Conservation (phyloP, 2,329 filamentous ascomycete species). For the Cladosporium austrohemisphaericum region DNA sequence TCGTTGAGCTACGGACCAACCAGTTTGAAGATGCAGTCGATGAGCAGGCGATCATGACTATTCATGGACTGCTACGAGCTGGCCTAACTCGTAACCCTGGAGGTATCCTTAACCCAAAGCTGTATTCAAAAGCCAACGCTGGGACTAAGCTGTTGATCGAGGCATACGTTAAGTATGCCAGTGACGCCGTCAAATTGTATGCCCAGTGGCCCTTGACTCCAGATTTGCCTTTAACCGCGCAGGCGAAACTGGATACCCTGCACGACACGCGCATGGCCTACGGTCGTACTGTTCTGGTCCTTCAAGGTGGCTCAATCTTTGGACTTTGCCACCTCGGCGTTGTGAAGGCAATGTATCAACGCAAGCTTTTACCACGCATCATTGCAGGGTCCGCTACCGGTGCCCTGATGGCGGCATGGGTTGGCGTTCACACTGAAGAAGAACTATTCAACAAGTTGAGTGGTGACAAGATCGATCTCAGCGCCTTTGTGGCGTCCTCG, state of each 20-base stretch:
- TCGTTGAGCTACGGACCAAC: slow-evolving; percentile 71
- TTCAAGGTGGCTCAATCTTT: slow-evolving; percentile 89
- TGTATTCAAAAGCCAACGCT: slow-evolving; percentile 81
- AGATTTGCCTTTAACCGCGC: slow-evolving; percentile 39
- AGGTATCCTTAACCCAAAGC: slow-evolving; percentile 75
- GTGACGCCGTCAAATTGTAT: slow-evolving; percentile 75
- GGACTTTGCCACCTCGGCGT: slow-evolving; percentile 87
- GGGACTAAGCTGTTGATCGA: slow-evolving; percentile 89
- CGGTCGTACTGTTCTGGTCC: slow-evolving; percentile 76
- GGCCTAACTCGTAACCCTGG: slow-evolving; percentile 79
- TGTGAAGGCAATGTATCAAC: slow-evolving; percentile 78
- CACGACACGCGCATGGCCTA: slow-evolving; percentile 86
- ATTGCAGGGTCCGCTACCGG: slow-evolving; percentile 89
- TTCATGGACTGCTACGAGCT: slow-evolving; percentile 77
- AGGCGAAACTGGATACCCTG: slow-evolving; percentile 79
- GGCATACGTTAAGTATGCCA: slow-evolving; percentile 81
- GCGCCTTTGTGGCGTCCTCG: slow-evolving; percentile 61
- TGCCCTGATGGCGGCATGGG: slow-evolving; percentile 81
- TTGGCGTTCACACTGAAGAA: slow-evolving; percentile 81
- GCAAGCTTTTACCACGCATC: slow-evolving; percentile 78
- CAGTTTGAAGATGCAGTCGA: slow-evolving; percentile 21
- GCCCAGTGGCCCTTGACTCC: slow-evolving; percentile 56
- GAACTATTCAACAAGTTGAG: slow-evolving; percentile 74
- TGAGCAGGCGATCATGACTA: slow-evolving; percentile 61
- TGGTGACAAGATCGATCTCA: slow-evolving; percentile 76